Conservation (phyloP, 441 rosid species). For the Pelargonium cotyledonis region DNA sequence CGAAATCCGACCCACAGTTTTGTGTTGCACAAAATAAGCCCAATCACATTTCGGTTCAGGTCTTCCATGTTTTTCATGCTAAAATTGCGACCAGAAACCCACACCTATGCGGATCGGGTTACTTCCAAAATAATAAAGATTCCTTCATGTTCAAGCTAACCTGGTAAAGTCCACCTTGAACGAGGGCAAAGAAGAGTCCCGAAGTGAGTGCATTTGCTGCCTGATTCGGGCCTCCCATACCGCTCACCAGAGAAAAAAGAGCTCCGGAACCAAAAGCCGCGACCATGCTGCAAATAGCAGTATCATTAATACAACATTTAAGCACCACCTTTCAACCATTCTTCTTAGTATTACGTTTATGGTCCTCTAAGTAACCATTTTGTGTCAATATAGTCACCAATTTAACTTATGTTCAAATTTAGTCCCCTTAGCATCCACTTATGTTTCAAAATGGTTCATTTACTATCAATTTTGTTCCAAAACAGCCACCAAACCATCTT, state of each 20-base stretch:
- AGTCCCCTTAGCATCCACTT: too few species aligned
- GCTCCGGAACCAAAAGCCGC: conserved; percentile 95
- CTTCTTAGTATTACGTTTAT: not conserved
- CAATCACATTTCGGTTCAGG: not conserved
- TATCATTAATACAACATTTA: not conserved
- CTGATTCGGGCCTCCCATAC: conserved; percentile 68
- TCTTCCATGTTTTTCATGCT: not conserved
- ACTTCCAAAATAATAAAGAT: conserved; percentile 3
- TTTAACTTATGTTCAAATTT: too few species aligned
- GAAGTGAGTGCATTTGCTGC: conserved; percentile 64
- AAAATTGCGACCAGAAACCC: too few species aligned
- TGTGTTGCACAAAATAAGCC: too few species aligned
- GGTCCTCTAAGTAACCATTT: too few species aligned
- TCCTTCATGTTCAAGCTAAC: conserved; percentile 31
- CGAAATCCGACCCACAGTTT: too few species aligned
- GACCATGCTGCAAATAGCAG: conserved; percentile 57
- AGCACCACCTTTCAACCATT: not conserved
- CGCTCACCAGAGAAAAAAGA: conserved; percentile 73
- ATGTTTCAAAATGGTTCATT: too few species aligned
- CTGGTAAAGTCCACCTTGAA: conserved; percentile 82
- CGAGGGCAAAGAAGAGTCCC: conserved; percentile 69
- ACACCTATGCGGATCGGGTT: not conserved
- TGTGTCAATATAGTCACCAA: too few species aligned
- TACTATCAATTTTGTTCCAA: too few species aligned
- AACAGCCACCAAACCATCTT: too few species aligned